Percentiles rank a stretch among this genome's conserved stretches.
Conservation (phyloP, 169 alveolate genomes). For the Amoebophrya sp. region DNA sequence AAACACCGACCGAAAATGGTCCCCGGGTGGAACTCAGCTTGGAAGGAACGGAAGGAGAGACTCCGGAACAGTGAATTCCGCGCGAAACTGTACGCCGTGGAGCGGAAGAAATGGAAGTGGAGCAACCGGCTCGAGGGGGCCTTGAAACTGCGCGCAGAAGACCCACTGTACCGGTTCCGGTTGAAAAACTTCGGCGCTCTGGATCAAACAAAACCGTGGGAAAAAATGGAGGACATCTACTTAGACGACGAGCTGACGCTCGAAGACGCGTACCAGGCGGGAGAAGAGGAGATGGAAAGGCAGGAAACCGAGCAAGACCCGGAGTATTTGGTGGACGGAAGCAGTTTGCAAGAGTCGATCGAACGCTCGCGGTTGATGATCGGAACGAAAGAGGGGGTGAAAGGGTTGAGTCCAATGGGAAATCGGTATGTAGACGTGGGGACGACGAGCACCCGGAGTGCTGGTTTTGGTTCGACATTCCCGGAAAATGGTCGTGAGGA, state of each 20-base stretch:
- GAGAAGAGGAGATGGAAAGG: background rate
- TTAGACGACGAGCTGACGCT: too few species aligned
- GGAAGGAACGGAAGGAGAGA: slow-evolving; percentile 60
- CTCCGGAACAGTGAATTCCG: slow-evolving; percentile 34
- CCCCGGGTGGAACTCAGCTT: slow-evolving; percentile 63
- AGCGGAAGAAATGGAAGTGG: background rate
- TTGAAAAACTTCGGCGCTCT: background rate
- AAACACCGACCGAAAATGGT: slow-evolving; percentile 37
- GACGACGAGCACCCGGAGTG: too few species aligned
- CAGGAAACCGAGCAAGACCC: background rate
- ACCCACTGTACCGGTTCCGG: background rate
- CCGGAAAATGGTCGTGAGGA: too few species aligned
- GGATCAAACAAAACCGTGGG: background rate
- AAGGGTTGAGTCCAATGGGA: too few species aligned
- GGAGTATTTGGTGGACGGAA: background rate
- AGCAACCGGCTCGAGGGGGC: background rate
- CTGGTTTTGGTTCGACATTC: too few species aligned
- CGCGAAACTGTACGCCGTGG: background rate
- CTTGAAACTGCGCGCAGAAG: background rate
- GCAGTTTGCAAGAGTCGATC: background rate
- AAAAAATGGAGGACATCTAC: background rate
- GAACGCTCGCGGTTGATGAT: background rate
- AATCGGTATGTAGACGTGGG: too few species aligned
- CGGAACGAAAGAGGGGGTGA: background rate
- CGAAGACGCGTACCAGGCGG: too few species aligned